A percentile compares a stretch with the other conserved stretches of the same genome.
Conservation (phyloP, 306 rosid genomes). For the Pachyrhizus erosus region DNA sequence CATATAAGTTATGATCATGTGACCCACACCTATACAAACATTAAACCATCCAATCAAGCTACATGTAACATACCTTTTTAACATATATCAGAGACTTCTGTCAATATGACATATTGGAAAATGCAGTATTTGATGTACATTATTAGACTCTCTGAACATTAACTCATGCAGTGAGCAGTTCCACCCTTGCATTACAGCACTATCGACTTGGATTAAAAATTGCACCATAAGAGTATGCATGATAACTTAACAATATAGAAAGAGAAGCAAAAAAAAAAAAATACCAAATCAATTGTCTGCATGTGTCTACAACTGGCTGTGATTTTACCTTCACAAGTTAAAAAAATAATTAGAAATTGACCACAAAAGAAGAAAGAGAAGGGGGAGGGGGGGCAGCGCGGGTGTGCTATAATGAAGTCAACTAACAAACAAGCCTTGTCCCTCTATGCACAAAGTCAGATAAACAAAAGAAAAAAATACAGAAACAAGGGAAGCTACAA, state of each 20-base stretch:
- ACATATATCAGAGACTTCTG: not conserved
- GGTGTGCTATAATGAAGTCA: slow-evolving; percentile 7
- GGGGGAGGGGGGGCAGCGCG: not conserved
- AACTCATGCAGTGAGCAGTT: not conserved
- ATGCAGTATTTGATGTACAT: not conserved
- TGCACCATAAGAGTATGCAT: not conserved
- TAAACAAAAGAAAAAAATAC: not conserved
- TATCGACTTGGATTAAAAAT: not conserved
- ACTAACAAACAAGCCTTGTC: not conserved
- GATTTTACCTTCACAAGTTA: slow-evolving; percentile 78
- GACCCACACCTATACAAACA: slow-evolving; percentile 90
- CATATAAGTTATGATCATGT: slow-evolving; percentile 85
- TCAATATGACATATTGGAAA: slow-evolving; percentile 12
- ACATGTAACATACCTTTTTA: not conserved
- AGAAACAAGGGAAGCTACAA: slow-evolving; percentile 18
- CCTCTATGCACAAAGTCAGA: not conserved
- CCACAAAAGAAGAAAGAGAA: not conserved
- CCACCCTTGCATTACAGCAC: slow-evolving; percentile 5
- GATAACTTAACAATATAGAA: slow-evolving; percentile 5
- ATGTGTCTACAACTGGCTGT: slow-evolving; percentile 74
- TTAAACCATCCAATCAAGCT: slow-evolving; percentile 23
- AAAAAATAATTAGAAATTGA: slow-evolving; percentile 32
- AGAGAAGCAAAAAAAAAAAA: slow-evolving; percentile 29
- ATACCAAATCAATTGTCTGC: slow-evolving; percentile 74
- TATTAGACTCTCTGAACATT: slow-evolving; percentile 3